A percentile compares a stretch with the other conserved stretches of the same genome.
Evolutionary conservation across 2,329 filamentous ascomycete species (phyloP).

Genomic region (Epichloe coenophiala): DNA sequence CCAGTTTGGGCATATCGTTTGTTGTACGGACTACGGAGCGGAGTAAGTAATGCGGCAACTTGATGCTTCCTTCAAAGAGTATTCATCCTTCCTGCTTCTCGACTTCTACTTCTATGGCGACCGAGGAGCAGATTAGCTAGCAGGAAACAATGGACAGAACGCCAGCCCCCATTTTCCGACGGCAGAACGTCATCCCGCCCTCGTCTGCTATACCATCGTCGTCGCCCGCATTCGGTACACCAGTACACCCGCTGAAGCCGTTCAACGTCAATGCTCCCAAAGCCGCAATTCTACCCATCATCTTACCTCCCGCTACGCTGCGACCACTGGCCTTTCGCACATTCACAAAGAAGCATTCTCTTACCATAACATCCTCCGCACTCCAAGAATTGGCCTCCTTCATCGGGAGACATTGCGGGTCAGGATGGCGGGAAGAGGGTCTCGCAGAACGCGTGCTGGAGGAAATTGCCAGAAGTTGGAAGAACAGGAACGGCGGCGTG

Average conservation of each 20-base stretch:
- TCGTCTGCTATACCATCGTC: slow-evolving; percentile 66
- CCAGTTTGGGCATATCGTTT: background rate
- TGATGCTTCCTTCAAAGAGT: background rate
- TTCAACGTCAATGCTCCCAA: slow-evolving; percentile 40
- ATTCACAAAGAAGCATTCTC: slow-evolving; percentile 93
- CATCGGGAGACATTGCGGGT: slow-evolving; percentile 85
- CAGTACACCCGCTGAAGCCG: slow-evolving; percentile 61
- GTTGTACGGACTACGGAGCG: too few species aligned
- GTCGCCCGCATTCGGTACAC: slow-evolving; percentile 81
- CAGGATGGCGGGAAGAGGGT: slow-evolving; percentile 91
- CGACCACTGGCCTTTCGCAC: slow-evolving; percentile 86
- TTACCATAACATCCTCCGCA: slow-evolving; percentile 80
- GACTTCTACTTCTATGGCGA: background rate
- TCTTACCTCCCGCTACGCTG: slow-evolving; percentile 75
- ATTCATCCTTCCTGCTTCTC: background rate
- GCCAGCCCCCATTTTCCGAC: slow-evolving; percentile 25
- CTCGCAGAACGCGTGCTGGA: slow-evolving; percentile 85
- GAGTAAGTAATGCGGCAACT: background rate
- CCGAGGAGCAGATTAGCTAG: background rate
- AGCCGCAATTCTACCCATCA: slow-evolving; percentile 67
- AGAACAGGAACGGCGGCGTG: slow-evolving; percentile 73
- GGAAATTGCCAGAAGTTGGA: slow-evolving; percentile 85
- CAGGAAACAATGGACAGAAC: slow-evolving; percentile 22
- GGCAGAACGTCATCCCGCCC: slow-evolving; percentile 17
- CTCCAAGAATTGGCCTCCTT: slow-evolving; percentile 76